Evolutionary conservation across 2,329 filamentous ascomycete species (phyloP), one percentile per base, ranked within the genome.

Genomic region (Aspergillus texensis): DNA sequence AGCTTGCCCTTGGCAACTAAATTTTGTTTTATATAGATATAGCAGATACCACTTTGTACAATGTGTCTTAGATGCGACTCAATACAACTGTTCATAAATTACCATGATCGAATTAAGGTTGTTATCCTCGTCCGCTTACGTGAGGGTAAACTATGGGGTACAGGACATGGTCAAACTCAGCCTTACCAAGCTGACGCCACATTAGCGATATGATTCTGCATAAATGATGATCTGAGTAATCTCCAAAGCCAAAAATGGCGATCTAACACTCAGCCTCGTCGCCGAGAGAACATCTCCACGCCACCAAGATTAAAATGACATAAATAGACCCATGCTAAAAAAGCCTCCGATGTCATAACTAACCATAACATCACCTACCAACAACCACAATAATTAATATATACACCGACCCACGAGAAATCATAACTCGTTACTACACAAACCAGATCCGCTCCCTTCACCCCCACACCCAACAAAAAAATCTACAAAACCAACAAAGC

Each of bases 1-100:
- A 59, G 24, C 43, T 63, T 21, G 65, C 62, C 16, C 11, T 64
- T 28, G 19, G 19, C n/a, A 6, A 55, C 9, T 55, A 55, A 26
- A 32, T 11, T 5, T 32, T 26, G 6, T 50, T 11, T 50, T 41
- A 9, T 41, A 41, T 41, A 41, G 3, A 41, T 41, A 41, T 41
- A n/a, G 1, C 0, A 19, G 48, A 32, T 32, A n/a, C n/a, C 26
- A 52, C 8, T 52, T 34, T 52, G n/a, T 52, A 52, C 30, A 19
- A n/a, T 32, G 28, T 52, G 10, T n/a, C 14, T 52, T 34, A 32
- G 2, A n/a, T 32, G 12, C 14, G 21, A 30, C 21, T 34, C 48
- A n/a, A 32, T 32, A 12, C 30, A n/a, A 32, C n/a, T n/a, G 16
- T 16, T 21, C 28, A 32, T 32, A 24, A 21, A 10, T 34, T 3